These are phyloP conservation scores for Penicillium pulvis DNA, from an alignment of 495 filamentous ascomycete species.

Conservation along the genomic window DNA sequence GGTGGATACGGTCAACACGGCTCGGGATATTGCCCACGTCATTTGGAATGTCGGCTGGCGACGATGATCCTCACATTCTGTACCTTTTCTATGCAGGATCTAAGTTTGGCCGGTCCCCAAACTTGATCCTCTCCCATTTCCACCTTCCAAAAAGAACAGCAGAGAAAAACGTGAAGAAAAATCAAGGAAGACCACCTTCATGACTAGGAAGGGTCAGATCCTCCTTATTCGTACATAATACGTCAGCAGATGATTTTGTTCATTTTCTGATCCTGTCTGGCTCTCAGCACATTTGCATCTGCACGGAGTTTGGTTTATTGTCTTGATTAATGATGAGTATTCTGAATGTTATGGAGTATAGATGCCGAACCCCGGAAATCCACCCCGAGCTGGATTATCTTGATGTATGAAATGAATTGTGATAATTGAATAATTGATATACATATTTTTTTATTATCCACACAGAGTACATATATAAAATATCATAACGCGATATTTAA, in stretches of 20 bases:
- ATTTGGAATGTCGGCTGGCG: slow-evolving; percentile 99
- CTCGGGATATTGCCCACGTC: slow-evolving; percentile 92
- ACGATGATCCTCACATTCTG: slow-evolving; percentile 46
- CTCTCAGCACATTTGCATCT: neutral
- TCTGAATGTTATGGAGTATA: neutral
- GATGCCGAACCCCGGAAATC: neutral
- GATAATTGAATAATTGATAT: neutral
- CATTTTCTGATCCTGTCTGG: neutral
- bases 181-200: neutral
- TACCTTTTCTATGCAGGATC: neutral
- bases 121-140: neutral
- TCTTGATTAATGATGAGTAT: neutral
- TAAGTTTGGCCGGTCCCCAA: neutral
- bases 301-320: slow-evolving; percentile 4
- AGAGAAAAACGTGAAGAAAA: neutral
- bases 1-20: slow-evolving; percentile 94
- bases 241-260: neutral
- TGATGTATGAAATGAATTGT: neutral
- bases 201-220: neutral
- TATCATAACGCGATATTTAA: no score
- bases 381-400: neutral
- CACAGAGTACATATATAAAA: no score
- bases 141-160: neutral
- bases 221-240: neutral
- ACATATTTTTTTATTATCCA: no score